A percentile compares a stretch with the other conserved stretches of the same genome.
Evolutionary conservation across 768 basidiomycete species (phyloP).

Genomic region (Galerina marginata): DNA sequence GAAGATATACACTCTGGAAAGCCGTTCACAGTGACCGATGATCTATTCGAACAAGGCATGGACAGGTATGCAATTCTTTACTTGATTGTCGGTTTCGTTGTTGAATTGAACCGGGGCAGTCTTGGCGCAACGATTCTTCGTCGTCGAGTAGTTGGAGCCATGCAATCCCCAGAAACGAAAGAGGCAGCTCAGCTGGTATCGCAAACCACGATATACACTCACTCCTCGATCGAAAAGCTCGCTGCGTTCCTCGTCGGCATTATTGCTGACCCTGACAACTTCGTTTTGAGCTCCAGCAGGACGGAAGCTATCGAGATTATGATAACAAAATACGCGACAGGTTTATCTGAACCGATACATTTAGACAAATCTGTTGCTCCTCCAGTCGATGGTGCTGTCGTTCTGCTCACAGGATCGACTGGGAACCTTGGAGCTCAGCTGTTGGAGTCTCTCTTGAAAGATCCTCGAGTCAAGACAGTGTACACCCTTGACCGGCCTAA

Average conservation of each 20-base stretch:
- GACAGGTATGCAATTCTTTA: slow-evolving; percentile 19
- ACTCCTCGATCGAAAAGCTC: slow-evolving; percentile 23
- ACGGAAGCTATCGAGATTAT: slow-evolving; percentile 24
- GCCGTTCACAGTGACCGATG: slow-evolving; percentile 6
- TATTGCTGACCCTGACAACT: slow-evolving; percentile 17
- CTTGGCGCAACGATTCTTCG: slow-evolving; percentile 28
- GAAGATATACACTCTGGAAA: slow-evolving; percentile 17
- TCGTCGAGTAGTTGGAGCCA: slow-evolving; percentile 24
- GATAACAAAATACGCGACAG: slow-evolving; percentile 22
- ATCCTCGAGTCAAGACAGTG: slow-evolving; percentile 26
- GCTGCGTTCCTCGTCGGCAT: slow-evolving; percentile 21
- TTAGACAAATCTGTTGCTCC: neutral
- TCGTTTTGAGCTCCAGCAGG: slow-evolving; percentile 11
- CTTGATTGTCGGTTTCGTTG: neutral
- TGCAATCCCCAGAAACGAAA: slow-evolving; percentile 15
- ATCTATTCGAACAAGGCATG: slow-evolving; percentile 28
- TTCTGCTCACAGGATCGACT: slow-evolving; percentile 48
- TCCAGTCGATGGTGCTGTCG: slow-evolving; percentile 14
- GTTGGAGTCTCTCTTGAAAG: slow-evolving; percentile 32
- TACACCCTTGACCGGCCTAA: slow-evolving; percentile 38
- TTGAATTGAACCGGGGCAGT: slow-evolving; percentile 2
- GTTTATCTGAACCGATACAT: slow-evolving; percentile 1
- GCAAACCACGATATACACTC: slow-evolving; percentile 23
- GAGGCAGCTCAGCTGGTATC: slow-evolving; percentile 20
- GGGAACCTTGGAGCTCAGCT: slow-evolving; percentile 46